phyloP scores from a whole-genome alignment of 2,329 filamentous ascomycete genomes.

The Ceratocystis albifundus region DNA sequence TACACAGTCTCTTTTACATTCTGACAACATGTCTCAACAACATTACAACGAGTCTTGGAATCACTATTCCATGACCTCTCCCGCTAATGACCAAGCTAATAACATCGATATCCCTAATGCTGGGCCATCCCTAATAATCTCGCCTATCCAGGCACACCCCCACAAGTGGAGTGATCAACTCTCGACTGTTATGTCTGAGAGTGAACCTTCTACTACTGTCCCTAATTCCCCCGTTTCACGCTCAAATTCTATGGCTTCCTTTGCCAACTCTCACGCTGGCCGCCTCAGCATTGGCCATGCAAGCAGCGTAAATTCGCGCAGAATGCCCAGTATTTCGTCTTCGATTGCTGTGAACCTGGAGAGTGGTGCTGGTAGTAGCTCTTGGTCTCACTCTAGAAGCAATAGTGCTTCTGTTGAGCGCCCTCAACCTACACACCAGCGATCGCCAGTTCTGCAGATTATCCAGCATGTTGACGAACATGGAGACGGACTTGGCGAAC shows the following conservation, averaged over 20 bases:
- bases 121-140: slow-evolving; percentile 5
- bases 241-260: slow-evolving; percentile 32
- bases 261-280: slow-evolving; percentile 32
- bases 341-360: slow-evolving; percentile 33
- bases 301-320: slow-evolving; percentile 41
- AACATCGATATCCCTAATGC: not conserved
- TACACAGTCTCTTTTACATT: slow-evolving; percentile 29
- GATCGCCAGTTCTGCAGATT: slow-evolving; percentile 24
- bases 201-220: slow-evolving; percentile 38
- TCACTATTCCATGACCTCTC: slow-evolving; percentile 11
- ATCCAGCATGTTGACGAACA: slow-evolving; percentile 52
- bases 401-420: slow-evolving; percentile 40
- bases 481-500: slow-evolving; percentile 51
- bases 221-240: slow-evolving; percentile 36
- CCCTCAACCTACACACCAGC: slow-evolving; percentile 37
- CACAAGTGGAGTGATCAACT: slow-evolving; percentile 55
- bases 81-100: not conserved
- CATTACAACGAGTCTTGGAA: slow-evolving; percentile 12
- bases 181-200: slow-evolving; percentile 52
- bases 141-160: slow-evolving; percentile 37
- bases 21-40: slow-evolving; percentile 26
- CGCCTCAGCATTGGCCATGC: slow-evolving; percentile 36
- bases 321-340: slow-evolving; percentile 48
- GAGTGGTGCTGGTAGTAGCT: slow-evolving; percentile 23
- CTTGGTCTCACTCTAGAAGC: slow-evolving; percentile 33